These are phyloP conservation scores for Neonectria hederae DNA, from an alignment of 2,329 filamentous ascomycete species.

Conservation along the genomic window DNA sequence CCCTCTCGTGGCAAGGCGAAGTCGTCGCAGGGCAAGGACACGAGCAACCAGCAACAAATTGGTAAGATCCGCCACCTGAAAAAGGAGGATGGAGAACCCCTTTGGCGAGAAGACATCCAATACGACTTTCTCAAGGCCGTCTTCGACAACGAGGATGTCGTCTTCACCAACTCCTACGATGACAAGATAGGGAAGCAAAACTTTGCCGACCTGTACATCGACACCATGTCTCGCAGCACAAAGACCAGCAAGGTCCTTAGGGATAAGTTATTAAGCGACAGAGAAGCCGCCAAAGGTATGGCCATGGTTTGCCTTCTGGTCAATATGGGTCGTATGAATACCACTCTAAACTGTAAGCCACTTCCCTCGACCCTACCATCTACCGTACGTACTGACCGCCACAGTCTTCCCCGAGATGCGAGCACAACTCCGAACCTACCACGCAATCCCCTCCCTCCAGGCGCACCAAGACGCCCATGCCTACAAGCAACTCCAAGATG, in stretches of 20 bases:
- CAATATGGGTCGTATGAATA: slow-evolving; percentile 99
- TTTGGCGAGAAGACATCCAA: slow-evolving; percentile 89
- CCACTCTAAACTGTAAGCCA: slow-evolving; percentile 88
- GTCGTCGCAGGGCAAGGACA: slow-evolving; percentile 47
- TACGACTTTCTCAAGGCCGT: slow-evolving; percentile 85
- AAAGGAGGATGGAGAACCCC: slow-evolving; percentile 86
- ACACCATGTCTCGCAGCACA: slow-evolving; percentile 97
- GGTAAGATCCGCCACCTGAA: slow-evolving; percentile 86
- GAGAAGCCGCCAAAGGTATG: slow-evolving; percentile 94
- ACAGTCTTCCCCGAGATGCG: slow-evolving; percentile 99
- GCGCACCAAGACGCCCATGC: slow-evolving; percentile 94
- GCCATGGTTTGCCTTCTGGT: slow-evolving; percentile 98
- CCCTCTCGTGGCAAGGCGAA: slow-evolving; percentile 49
- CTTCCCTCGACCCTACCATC: not conserved
- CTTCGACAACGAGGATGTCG: slow-evolving; percentile 76
- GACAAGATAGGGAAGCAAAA: slow-evolving; percentile 67
- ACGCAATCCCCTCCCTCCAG: slow-evolving; percentile 95
- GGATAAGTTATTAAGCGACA: slow-evolving; percentile 93
- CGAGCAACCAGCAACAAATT: slow-evolving; percentile 52
- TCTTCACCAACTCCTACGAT: slow-evolving; percentile 94
- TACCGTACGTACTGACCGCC: slow-evolving; percentile 29
- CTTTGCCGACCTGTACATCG: slow-evolving; percentile 97
- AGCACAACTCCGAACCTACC: slow-evolving; percentile 95
- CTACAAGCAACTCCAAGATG: slow-evolving; percentile 98
- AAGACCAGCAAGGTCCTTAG: slow-evolving; percentile 99